Evolutionary conservation across 495 filamentous ascomycete species (phyloP).

Genomic region (Penicillium mononematosum): DNA sequence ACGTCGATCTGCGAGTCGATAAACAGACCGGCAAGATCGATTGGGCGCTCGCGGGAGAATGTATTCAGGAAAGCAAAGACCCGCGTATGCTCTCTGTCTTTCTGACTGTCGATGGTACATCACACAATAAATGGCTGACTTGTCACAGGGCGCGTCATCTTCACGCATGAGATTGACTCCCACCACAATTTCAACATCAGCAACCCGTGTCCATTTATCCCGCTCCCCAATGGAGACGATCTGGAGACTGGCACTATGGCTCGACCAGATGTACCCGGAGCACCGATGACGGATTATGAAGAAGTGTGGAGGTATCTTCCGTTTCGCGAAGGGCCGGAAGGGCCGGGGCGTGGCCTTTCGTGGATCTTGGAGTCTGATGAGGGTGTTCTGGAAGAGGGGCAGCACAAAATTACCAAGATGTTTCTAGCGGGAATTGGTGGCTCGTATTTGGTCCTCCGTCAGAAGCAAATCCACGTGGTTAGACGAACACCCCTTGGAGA

Average conservation of each 20-base stretch:
- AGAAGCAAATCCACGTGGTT: background rate
- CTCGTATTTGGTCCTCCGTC: slow-evolving; percentile 2
- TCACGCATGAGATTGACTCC: slow-evolving; percentile 23
- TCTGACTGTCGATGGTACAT: background rate
- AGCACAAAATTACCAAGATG: background rate
- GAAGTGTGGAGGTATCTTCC: slow-evolving; percentile 16
- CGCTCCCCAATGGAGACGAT: slow-evolving; percentile 21
- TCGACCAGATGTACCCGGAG: slow-evolving; percentile 22
- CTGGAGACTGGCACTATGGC: slow-evolving; percentile 27
- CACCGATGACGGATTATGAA: slow-evolving; percentile 14
- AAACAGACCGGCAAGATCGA: slow-evolving; percentile 20
- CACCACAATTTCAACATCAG: slow-evolving; percentile 16
- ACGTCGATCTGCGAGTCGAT: slow-evolving; percentile 23
- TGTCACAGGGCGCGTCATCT: slow-evolving; percentile 1
- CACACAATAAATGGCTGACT: background rate
- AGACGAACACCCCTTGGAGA: background rate
- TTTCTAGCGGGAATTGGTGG: background rate
- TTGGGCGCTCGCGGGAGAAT: slow-evolving; percentile 24
- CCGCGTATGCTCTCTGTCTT: background rate
- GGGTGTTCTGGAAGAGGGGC: background rate
- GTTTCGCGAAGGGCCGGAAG: background rate
- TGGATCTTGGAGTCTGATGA: slow-evolving; percentile 17
- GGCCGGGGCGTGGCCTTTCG: background rate
- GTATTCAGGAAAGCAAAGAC: background rate
- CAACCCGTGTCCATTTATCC: slow-evolving; percentile 12